These are phyloP conservation scores for Saccharum hybrid DNA, from an alignment of 202 grass and related monocot genomes.

Conservation along the genomic window DNA sequence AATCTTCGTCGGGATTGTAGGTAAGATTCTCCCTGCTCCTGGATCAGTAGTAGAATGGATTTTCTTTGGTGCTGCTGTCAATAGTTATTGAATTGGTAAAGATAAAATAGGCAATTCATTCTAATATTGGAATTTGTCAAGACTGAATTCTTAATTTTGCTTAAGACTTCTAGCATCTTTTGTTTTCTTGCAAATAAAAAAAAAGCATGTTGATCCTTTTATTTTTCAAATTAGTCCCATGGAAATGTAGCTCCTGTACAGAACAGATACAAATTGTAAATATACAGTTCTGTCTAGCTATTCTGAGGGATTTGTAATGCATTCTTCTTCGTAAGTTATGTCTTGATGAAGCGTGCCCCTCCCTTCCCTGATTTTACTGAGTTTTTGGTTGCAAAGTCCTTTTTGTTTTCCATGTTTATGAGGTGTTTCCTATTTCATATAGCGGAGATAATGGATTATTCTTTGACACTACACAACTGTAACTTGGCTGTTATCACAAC, in stretches of 20 bases:
- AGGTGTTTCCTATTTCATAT: background rate
- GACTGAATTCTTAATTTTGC: background rate
- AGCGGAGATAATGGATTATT: background rate
- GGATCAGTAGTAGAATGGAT: background rate
- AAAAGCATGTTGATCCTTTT: background rate
- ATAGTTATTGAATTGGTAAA: background rate
- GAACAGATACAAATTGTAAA: background rate
- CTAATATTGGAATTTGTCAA: background rate
- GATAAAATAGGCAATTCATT: background rate
- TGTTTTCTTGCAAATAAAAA: background rate
- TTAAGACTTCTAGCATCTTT: background rate
- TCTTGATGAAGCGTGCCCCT: background rate
- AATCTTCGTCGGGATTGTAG: constrained; percentile 91
- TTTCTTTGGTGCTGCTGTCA: background rate
- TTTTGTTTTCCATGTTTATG: constrained; percentile 4
- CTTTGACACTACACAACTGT: background rate
- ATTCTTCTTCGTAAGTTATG: background rate
- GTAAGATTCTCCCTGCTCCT: constrained; percentile 42
- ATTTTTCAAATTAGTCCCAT: background rate
- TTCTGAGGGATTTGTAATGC: background rate
- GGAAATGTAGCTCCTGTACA: background rate
- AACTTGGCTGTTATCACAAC: constrained; percentile 6
- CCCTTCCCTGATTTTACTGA: background rate
- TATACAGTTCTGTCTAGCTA: background rate
- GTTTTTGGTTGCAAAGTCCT: background rate